Percentiles rank a stretch among this genome's conserved stretches.
Evolutionary conservation across 148 eudicot genomes (phyloP).

Genomic region (Nyssa sinensis): DNA sequence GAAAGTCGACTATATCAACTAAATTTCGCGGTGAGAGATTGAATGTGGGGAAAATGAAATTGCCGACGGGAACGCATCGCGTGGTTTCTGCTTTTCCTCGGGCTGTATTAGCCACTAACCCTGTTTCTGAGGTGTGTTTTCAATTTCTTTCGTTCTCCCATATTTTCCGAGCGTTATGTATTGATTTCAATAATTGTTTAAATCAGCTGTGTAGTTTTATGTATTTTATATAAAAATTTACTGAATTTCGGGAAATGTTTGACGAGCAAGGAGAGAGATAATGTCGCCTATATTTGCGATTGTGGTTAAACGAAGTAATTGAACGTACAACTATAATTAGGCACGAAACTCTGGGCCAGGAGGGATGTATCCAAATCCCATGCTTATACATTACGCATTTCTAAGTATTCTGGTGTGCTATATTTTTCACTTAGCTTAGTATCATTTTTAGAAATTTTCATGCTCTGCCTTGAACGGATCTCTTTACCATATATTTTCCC

Average conservation of each 20-base stretch:
- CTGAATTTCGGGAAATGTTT: neutral
- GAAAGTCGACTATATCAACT: constrained; percentile 42
- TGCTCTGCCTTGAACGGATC: neutral
- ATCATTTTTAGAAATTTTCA: neutral
- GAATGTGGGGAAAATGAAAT: constrained; percentile 24
- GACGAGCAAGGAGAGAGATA: no score
- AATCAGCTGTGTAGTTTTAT: neutral
- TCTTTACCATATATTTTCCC: neutral
- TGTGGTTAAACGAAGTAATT: neutral
- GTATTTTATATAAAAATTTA: neutral
- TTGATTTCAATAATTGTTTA: neutral
- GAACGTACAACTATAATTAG: no score
- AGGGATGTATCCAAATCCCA: no score
- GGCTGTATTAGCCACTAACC: constrained; percentile 63
- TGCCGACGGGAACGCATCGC: constrained; percentile 34
- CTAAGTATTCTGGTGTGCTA: neutral
- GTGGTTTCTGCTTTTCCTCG: constrained; percentile 36
- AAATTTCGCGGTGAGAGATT: constrained; percentile 47
- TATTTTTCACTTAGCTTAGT: neutral
- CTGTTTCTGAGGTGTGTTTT: constrained; percentile 52
- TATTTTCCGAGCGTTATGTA: neutral
- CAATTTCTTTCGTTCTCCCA: neutral
- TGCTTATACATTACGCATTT: neutral
- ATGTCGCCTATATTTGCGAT: neutral
- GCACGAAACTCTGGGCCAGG: neutral